Evolutionary conservation across 2,329 filamentous ascomycete genomes (phyloP).

Genomic region (Chalaropsis thielavioides): DNA sequence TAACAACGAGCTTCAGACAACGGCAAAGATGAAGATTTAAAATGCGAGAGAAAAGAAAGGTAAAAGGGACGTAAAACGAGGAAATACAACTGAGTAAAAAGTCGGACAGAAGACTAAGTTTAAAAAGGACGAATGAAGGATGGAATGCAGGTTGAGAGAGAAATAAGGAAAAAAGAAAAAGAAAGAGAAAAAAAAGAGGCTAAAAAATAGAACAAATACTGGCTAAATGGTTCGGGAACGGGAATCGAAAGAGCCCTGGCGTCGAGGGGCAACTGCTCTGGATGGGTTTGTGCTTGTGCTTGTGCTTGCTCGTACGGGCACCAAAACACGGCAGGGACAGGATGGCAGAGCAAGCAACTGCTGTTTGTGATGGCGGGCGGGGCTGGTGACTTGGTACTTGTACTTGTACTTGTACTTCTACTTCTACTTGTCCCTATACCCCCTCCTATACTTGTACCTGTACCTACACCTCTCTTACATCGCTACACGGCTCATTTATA

Average conservation of each 20-base stretch:
- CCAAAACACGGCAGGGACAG: background rate
- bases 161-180: background rate
- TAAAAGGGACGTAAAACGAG: background rate
- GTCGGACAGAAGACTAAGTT: background rate
- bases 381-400: background rate
- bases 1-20: background rate
- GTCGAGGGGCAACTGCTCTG: conserved; percentile 5
- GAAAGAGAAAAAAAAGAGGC: conserved; percentile 8
- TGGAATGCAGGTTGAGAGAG: too few species aligned
- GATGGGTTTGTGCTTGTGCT: too few species aligned
- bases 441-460: too few species aligned
- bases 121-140: background rate
- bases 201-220: conserved; percentile 7
- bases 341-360: background rate
- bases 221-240: background rate
- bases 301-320: too few species aligned
- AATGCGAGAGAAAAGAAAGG: background rate
- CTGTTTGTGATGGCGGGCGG: background rate
- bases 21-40: background rate
- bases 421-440: too few species aligned
- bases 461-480: too few species aligned
- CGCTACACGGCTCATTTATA: too few species aligned
- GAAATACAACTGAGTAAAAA: background rate
- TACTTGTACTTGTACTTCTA: background rate
- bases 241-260: background rate